Evolutionary conservation across 768 basidiomycete species (phyloP).

Genomic region (Tricholoma sp.): DNA sequence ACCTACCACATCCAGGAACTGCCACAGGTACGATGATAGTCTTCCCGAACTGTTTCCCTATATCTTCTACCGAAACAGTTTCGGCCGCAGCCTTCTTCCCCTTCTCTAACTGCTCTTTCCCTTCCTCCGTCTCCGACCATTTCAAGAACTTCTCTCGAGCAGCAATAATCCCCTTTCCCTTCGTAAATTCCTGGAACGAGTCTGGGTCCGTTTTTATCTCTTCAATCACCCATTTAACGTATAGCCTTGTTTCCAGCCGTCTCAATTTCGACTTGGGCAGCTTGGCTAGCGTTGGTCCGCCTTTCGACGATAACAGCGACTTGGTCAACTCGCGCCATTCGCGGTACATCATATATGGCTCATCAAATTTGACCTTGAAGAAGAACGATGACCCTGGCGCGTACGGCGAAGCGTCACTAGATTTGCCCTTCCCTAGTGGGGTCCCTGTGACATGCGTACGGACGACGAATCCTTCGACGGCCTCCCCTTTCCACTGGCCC

Average conservation of each 20-base stretch:
- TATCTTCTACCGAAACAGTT: constrained; percentile 21
- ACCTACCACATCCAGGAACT: constrained; percentile 88
- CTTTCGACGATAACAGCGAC: constrained; percentile 43
- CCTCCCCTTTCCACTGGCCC: constrained; percentile 78
- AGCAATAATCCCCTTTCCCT: constrained; percentile 81
- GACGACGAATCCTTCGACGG: constrained; percentile 93
- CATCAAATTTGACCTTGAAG: constrained; percentile 99
- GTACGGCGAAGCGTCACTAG: constrained; percentile 54
- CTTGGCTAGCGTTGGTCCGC: constrained; percentile 23
- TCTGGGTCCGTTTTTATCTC: constrained; percentile 61
- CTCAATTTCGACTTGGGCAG: constrained; percentile 66
- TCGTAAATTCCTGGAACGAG: constrained; percentile 58
- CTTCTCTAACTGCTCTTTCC: constrained; percentile 26
- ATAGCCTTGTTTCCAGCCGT: constrained; percentile 71
- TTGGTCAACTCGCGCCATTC: constrained; percentile 96
- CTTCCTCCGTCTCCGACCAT: constrained; percentile 55
- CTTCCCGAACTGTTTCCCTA: constrained; percentile 46
- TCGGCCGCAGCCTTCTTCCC: constrained; percentile 28
- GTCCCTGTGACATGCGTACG: constrained; percentile 58
- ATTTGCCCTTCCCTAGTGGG: constrained; percentile 26
- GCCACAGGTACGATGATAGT: constrained; percentile 86
- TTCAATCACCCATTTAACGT: constrained; percentile 76
- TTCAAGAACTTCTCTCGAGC: constrained; percentile 74
- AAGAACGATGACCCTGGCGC: constrained; percentile 81
- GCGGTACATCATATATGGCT: constrained; percentile 98